Evolutionary conservation across 2,329 filamentous ascomycete genomes (phyloP).

Genomic region (Botrytis deweyae): DNA sequence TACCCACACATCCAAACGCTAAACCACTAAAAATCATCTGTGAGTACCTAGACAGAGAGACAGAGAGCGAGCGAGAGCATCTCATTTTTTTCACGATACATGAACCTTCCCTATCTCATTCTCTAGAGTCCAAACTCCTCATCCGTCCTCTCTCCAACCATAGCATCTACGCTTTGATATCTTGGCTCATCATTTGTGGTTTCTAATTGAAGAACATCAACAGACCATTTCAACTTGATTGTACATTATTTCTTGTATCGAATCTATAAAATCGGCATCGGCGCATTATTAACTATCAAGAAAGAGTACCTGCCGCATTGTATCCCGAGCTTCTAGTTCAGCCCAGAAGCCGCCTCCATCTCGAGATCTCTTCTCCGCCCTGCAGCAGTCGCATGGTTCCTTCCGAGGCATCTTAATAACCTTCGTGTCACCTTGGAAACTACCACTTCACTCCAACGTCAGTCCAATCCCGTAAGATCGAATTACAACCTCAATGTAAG

Average conservation of each 20-base stretch:
- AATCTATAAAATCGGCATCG: not conserved
- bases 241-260: not conserved
- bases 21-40: slow-evolving; percentile 1
- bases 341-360: slow-evolving; percentile 22
- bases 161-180: slow-evolving; percentile 10
- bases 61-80: not conserved
- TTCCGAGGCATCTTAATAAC: slow-evolving; percentile 29
- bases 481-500: slow-evolving; percentile 13
- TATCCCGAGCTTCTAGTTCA: slow-evolving; percentile 23
- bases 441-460: slow-evolving; percentile 21
- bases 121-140: not conserved
- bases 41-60: not conserved
- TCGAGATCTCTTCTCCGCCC: slow-evolving; percentile 22
- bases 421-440: slow-evolving; percentile 27
- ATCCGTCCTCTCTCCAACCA: not conserved
- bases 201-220: slow-evolving; percentile 16
- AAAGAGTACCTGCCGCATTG: slow-evolving; percentile 23
- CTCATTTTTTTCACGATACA: not conserved
- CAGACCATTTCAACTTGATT: slow-evolving; percentile 3
- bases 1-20: not conserved
- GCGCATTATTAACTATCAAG: slow-evolving; percentile 16
- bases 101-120: not conserved
- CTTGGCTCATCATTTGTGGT: not conserved
- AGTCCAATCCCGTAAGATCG: slow-evolving; percentile 3
- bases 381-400: slow-evolving; percentile 22